phyloP scores from a whole-genome alignment of 2,329 filamentous ascomycete genomes.

The Amauroascus niger region DNA sequence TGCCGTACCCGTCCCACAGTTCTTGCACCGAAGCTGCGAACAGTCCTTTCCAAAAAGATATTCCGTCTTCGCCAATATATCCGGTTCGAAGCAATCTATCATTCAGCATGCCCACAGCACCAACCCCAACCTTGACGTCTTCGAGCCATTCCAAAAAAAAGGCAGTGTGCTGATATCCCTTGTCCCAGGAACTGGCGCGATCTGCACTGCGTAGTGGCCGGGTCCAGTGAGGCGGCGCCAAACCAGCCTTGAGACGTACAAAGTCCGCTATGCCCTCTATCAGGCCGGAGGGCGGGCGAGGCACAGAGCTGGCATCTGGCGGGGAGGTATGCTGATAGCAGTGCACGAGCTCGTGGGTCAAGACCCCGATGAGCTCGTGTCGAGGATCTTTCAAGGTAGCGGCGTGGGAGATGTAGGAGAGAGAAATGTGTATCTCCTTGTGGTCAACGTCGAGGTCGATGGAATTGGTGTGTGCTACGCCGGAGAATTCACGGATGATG shows the following conservation, averaged over 20 bases:
- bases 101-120: slow-evolving; percentile 53
- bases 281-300: slow-evolving; percentile 55
- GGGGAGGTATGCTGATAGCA: slow-evolving; percentile 74
- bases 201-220: slow-evolving; percentile 39
- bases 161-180: slow-evolving; percentile 80
- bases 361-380: slow-evolving; percentile 66
- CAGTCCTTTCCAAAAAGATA: slow-evolving; percentile 37
- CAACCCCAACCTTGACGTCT: slow-evolving; percentile 53
- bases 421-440: slow-evolving; percentile 85
- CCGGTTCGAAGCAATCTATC: slow-evolving; percentile 30
- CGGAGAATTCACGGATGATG: slow-evolving; percentile 65
- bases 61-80: slow-evolving; percentile 22
- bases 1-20: slow-evolving; percentile 65
- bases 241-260: slow-evolving; percentile 64
- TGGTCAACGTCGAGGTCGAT: slow-evolving; percentile 70
- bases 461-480: slow-evolving; percentile 83
- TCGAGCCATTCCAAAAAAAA: slow-evolving; percentile 88
- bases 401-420: slow-evolving; percentile 55
- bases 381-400: slow-evolving; percentile 23
- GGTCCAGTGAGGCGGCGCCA: slow-evolving; percentile 79
- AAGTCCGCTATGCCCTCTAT: slow-evolving; percentile 91
- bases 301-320: slow-evolving; percentile 24
- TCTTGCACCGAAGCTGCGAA: slow-evolving; percentile 56
- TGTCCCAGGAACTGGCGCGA: slow-evolving; percentile 61
- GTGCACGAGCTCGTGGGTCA: slow-evolving; percentile 90